Percentiles rank a stretch among this genome's conserved stretches.
These are phyloP conservation scores for Hansenula sp. DNA, from an alignment of 1,139 yeast genomes.

Conservation along the genomic window DNA sequence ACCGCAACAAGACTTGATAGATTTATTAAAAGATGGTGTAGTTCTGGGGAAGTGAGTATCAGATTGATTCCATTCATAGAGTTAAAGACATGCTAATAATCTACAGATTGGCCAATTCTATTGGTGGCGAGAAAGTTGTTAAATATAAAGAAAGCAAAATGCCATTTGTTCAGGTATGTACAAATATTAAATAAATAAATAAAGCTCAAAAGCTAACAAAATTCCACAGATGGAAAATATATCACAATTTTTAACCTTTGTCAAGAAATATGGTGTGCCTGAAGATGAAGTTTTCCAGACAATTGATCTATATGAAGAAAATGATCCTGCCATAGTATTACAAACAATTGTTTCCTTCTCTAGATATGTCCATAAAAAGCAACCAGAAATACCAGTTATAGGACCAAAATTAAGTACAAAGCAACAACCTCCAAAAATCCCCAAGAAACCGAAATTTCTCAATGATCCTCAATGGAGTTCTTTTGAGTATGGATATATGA, in stretches of 20 bases:
- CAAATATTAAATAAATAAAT: background rate
- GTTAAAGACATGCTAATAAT: background rate
- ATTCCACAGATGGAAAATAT: constrained; percentile 68
- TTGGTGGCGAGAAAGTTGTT: constrained; percentile 30
- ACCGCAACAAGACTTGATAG: constrained; percentile 38
- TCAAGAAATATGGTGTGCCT: constrained; percentile 64
- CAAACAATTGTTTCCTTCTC: constrained; percentile 73
- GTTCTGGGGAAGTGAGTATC: constrained; percentile 49
- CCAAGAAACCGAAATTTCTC: constrained; percentile 32
- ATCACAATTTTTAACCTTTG: constrained; percentile 60
- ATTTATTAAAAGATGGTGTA: constrained; percentile 60
- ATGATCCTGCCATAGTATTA: constrained; percentile 75
- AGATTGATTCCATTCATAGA: background rate
- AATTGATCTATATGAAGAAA: constrained; percentile 66
- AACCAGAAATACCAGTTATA: constrained; percentile 41
- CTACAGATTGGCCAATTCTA: constrained; percentile 29
- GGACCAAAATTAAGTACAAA: constrained; percentile 43
- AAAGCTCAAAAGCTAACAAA: background rate
- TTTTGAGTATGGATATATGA: constrained; percentile 52
- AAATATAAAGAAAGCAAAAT: constrained; percentile 61
- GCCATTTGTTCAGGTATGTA: constrained; percentile 64
- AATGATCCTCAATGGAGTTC: constrained; percentile 47
- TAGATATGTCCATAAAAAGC: constrained; percentile 47
- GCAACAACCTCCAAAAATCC: constrained; percentile 34
- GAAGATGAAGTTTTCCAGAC: constrained; percentile 85